Conservation (phyloP, 2,329 filamentous ascomycete genomes). For the Fusarium burgessii region DNA sequence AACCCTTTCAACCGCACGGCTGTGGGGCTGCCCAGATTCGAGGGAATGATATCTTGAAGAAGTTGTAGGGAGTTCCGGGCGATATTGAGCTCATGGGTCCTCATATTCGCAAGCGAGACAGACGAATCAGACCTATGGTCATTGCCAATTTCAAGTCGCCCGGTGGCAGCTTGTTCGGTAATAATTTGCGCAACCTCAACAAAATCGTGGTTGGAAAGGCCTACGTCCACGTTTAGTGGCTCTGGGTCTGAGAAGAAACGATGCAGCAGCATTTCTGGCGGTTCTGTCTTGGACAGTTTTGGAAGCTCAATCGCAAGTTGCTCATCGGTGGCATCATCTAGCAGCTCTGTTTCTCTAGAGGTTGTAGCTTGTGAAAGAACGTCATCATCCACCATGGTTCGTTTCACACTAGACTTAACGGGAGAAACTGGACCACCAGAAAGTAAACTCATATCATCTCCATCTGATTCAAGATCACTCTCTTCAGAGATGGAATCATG, state of each 20-base stretch:
- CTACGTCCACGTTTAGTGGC: slow-evolving; percentile 60
- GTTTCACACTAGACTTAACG: slow-evolving; percentile 60
- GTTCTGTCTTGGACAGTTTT: slow-evolving; percentile 61
- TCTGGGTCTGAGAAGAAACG: slow-evolving; percentile 71
- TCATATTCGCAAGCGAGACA: slow-evolving; percentile 48
- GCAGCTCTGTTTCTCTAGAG: slow-evolving; percentile 60
- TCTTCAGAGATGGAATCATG: slow-evolving; percentile 60
- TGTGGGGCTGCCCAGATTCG: slow-evolving; percentile 56
- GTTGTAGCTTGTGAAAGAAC: slow-evolving; percentile 64
- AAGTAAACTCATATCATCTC: slow-evolving; percentile 65
- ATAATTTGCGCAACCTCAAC: slow-evolving; percentile 77
- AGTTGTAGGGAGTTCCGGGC: slow-evolving; percentile 63
- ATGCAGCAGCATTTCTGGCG: slow-evolving; percentile 62
- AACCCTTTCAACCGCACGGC: slow-evolving; percentile 60
- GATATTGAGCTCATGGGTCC: slow-evolving; percentile 58
- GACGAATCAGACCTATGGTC: slow-evolving; percentile 35
- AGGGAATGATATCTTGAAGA: slow-evolving; percentile 59
- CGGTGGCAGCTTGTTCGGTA: slow-evolving; percentile 75
- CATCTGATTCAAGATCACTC: slow-evolving; percentile 66
- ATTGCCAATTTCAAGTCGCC: slow-evolving; percentile 55
- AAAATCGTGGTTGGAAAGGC: slow-evolving; percentile 68
- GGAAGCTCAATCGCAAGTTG: slow-evolving; percentile 63
- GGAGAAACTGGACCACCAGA: slow-evolving; percentile 64
- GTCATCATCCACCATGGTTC: slow-evolving; percentile 66
- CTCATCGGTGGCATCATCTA: slow-evolving; percentile 59